Percentiles rank a stretch among this genome's conserved stretches.
Conservation (phyloP, 1,139 yeast species). For the Pichia sp. region DNA sequence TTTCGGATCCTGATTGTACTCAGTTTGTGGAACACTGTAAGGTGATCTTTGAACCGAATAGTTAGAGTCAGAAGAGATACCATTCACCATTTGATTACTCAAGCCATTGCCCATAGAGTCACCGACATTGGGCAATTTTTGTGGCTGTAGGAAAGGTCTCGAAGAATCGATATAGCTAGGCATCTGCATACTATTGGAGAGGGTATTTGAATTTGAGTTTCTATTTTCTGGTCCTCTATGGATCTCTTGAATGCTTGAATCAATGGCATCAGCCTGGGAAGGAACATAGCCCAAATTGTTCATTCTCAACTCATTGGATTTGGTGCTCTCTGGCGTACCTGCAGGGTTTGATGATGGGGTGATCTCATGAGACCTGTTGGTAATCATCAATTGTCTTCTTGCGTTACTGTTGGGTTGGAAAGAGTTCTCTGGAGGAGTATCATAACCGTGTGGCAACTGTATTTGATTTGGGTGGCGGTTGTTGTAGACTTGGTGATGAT, state of each 20-base stretch:
- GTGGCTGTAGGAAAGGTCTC: conserved; percentile 1
- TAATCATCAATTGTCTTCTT: conserved; percentile 27
- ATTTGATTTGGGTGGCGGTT: background rate
- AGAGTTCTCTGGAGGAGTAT: background rate
- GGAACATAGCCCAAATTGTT: conserved; percentile 10
- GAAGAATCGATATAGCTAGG: background rate
- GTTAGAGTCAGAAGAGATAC: background rate
- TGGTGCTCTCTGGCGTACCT: conserved; percentile 1
- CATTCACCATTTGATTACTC: background rate
- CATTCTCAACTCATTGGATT: conserved; percentile 13
- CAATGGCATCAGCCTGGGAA: conserved; percentile 17
- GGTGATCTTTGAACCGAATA: background rate
- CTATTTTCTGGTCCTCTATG: conserved; percentile 31
- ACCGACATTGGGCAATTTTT: background rate
- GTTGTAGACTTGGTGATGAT: background rate
- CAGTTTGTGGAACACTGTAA: background rate
- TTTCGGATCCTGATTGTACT: background rate
- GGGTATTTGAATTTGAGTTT: conserved; percentile 18
- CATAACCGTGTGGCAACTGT: background rate
- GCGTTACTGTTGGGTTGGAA: conserved; percentile 1
- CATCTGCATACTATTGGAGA: conserved; percentile 11
- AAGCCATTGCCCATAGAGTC: background rate
- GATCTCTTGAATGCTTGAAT: conserved; percentile 32
- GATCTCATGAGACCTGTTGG: conserved; percentile 23
- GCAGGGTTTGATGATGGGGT: conserved; percentile 13